Base-by-base conservation (phyloP, 768 basidiomycete genomes). In the Boletellus ananiceps region DNA sequence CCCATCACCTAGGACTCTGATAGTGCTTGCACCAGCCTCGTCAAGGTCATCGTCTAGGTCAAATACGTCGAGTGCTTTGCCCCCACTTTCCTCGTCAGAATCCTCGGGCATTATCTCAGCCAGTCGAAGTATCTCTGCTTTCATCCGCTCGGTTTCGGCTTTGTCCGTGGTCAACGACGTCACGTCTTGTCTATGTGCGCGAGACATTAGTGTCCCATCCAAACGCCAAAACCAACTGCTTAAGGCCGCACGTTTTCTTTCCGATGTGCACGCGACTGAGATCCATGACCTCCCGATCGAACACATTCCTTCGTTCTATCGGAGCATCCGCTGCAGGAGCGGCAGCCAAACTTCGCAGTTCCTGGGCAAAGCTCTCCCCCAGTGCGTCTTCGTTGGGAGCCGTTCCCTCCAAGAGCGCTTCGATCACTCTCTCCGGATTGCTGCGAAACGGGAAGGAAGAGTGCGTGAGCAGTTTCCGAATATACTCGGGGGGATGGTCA, bases 111-210 rank as follows among this genome's bases (percentile, higher is more conserved):
- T 76, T 15, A 74, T 80, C 58, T 93, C 86, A 0, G 81, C 84
- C 4, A 86, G 77, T 23, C 88, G 79, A 13, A 93, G 73, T 57
- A 93, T 93, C 46, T 88, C 84, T 1, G 81, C 80, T 60, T 94
- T 93, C 80, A 93, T 86, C 55, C 84, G 70, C 36, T 83, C 83
- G n/a, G 80, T 74, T 59, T 79, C 78, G 1, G 73, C 66, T 5
- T 74, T 75, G 57, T 93, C 87, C 13, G 74, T 73, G 8, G 82
- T 62, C 13, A 80, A 58, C 15, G 62, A 59, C n/a, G 60, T 56
- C 13, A 69, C 71, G 25, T 81, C 75, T 31, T 76, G 74, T 19
- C 82, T 81, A 42, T 25, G 43, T 37, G 33, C 44, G 23, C 42
- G 25, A 40, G 23, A 21, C 8, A 38, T 54, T n/a, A 55, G 45